These are phyloP conservation scores for Domatiomyces globalis DNA, from an alignment of 2,329 filamentous ascomycete genomes.

Conservation along the genomic window DNA sequence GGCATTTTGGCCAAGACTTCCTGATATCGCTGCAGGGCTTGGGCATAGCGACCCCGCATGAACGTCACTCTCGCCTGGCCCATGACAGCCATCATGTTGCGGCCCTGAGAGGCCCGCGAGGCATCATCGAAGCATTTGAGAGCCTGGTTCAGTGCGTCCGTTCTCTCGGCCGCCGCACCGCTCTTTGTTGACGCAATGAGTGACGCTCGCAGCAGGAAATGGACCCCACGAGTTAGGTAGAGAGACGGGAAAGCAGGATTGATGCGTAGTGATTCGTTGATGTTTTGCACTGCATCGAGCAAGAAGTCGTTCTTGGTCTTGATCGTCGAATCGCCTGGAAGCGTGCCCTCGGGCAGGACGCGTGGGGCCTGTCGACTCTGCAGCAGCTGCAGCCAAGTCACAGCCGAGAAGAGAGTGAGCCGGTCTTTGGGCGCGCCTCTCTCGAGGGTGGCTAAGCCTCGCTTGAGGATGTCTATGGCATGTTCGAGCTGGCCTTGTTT, in stretches of 20 bases:
- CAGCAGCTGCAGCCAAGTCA: conserved; percentile 84
- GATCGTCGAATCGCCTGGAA: conserved; percentile 46
- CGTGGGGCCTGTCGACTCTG: conserved; percentile 72
- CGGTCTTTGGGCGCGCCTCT: conserved; percentile 64
- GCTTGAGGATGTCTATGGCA: conserved; percentile 55
- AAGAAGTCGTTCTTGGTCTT: conserved; percentile 92
- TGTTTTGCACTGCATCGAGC: conserved; percentile 71
- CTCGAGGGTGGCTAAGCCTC: conserved; percentile 58
- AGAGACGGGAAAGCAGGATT: conserved; percentile 86
- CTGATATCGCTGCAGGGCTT: conserved; percentile 75
- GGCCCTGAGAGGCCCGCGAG: conserved; percentile 64
- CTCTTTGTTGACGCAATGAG: conserved; percentile 61
- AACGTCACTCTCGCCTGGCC: conserved; percentile 79
- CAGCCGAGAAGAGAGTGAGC: conserved; percentile 52
- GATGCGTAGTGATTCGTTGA: conserved; percentile 91
- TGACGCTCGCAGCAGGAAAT: conserved; percentile 77
- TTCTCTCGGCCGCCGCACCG: conserved; percentile 49
- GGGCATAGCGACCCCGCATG: conserved; percentile 70
- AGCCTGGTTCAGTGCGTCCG: conserved; percentile 69
- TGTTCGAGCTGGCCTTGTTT: conserved; percentile 91
- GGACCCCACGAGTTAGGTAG: conserved; percentile 77
- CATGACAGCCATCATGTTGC: conserved; percentile 83
- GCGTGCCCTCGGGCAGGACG: conserved; percentile 48
- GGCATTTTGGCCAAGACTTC: conserved; percentile 75
- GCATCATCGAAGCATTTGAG: conserved; percentile 93